These are phyloP conservation scores for Starmerella bacillaris DNA, from an alignment of 805 yeast genomes.

Conservation along the genomic window DNA sequence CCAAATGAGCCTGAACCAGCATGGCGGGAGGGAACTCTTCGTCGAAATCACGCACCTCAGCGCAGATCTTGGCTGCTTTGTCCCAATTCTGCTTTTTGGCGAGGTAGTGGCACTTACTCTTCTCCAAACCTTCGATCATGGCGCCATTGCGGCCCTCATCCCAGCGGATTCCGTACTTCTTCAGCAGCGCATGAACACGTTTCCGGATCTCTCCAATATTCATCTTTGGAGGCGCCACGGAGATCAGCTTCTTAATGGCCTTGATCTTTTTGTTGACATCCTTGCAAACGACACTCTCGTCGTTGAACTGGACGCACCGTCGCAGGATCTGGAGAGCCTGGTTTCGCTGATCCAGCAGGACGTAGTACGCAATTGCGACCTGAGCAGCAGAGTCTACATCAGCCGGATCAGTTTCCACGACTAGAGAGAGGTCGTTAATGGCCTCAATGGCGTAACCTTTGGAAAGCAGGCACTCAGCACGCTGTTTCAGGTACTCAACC, in stretches of 20 bases:
- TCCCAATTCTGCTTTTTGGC: slow-evolving; percentile 16
- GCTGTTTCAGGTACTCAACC: slow-evolving; percentile 16
- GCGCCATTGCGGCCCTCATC: slow-evolving; percentile 10
- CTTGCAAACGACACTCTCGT: slow-evolving; percentile 49
- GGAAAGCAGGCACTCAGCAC: slow-evolving; percentile 22
- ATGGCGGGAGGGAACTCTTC: slow-evolving; percentile 18
- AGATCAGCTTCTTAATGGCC: slow-evolving; percentile 17
- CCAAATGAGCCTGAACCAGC: slow-evolving; percentile 19
- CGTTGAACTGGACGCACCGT: slow-evolving; percentile 59
- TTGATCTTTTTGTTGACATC: slow-evolving; percentile 20
- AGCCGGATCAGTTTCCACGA: slow-evolving; percentile 17
- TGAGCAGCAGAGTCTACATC: slow-evolving; percentile 19
- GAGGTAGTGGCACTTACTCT: slow-evolving; percentile 16
- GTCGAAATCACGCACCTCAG: slow-evolving; percentile 17
- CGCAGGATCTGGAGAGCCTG: slow-evolving; percentile 36
- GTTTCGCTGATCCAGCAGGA: slow-evolving; percentile 32
- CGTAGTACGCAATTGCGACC: slow-evolving; percentile 29
- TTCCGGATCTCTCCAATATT: slow-evolving; percentile 7
- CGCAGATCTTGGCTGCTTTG: slow-evolving; percentile 18
- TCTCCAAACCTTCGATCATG: slow-evolving; percentile 14
- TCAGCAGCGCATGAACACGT: slow-evolving; percentile 6
- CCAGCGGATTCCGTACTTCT: slow-evolving; percentile 6
- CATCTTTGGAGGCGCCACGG: slow-evolving; percentile 6
- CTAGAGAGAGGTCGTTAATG: slow-evolving; percentile 21
- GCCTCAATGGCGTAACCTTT: slow-evolving; percentile 22